These are phyloP conservation scores for Claviceps sp. DNA, from an alignment of 2,329 filamentous ascomycete species.

Conservation along the genomic window DNA sequence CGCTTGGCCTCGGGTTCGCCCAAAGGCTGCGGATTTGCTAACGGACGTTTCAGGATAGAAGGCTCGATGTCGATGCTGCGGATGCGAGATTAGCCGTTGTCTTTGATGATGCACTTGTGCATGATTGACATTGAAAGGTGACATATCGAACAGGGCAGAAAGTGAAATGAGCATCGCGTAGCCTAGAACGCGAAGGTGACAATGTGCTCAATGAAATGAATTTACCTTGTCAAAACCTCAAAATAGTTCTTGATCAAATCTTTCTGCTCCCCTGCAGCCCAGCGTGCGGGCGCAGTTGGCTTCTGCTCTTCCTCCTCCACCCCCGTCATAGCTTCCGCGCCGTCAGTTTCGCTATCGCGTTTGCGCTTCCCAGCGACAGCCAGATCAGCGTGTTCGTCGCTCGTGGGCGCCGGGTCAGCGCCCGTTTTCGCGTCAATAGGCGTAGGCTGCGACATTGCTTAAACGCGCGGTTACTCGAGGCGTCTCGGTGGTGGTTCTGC, in stretches of 20 bases:
- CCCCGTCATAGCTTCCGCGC: slow-evolving; percentile 17
- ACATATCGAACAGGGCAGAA: background rate
- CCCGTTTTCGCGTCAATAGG: slow-evolving; percentile 26
- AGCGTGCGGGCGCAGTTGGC: slow-evolving; percentile 10
- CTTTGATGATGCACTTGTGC: background rate
- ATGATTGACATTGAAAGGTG: background rate
- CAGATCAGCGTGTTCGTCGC: slow-evolving; percentile 16
- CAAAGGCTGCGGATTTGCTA: slow-evolving; percentile 29
- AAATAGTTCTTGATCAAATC: slow-evolving; percentile 25
- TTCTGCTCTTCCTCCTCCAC: slow-evolving; percentile 15
- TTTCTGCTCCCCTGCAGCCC: slow-evolving; percentile 17
- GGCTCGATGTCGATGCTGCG: slow-evolving; percentile 40
- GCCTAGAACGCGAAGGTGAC: background rate
- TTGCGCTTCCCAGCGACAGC: slow-evolving; percentile 40
- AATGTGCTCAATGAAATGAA: slow-evolving; percentile 4
- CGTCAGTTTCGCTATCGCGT: slow-evolving; percentile 36
- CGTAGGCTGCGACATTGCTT: slow-evolving; percentile 29
- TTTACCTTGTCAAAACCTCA: slow-evolving; percentile 25
- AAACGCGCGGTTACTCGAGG: slow-evolving; percentile 9
- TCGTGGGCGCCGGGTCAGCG: slow-evolving; percentile 20
- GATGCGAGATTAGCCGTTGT: slow-evolving; percentile 16
- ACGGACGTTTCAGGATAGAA: slow-evolving; percentile 40
- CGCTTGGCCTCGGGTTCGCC: slow-evolving; percentile 46
- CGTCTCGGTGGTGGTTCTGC: slow-evolving; percentile 9
- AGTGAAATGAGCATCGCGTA: background rate